phyloP scores from a whole-genome alignment of 495 filamentous ascomycete species.

The Tetracladium marchalianum region DNA sequence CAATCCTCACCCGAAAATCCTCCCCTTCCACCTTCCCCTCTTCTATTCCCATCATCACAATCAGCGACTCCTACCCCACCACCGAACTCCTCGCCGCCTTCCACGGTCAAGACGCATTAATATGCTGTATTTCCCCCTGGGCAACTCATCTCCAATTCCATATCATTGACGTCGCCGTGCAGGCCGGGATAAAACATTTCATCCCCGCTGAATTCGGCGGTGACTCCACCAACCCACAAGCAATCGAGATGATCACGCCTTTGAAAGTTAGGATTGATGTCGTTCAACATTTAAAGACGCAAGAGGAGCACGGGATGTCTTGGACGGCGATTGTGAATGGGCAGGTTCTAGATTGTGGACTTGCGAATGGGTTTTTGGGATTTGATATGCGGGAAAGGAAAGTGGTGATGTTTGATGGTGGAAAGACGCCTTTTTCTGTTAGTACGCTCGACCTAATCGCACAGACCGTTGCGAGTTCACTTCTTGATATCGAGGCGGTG shows the following conservation, averaged over 20 bases:
- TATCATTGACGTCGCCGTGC: slow-evolving; percentile 50
- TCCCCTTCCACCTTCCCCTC: slow-evolving; percentile 33
- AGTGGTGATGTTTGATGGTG: slow-evolving; percentile 32
- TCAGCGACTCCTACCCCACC: slow-evolving; percentile 4
- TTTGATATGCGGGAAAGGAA: slow-evolving; percentile 24
- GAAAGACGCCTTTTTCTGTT: slow-evolving; percentile 26
- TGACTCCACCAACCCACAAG: slow-evolving; percentile 26
- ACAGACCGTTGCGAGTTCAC: slow-evolving; percentile 28
- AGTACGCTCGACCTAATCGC: slow-evolving; percentile 30
- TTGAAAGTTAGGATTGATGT: slow-evolving; percentile 31
- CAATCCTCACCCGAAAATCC: slow-evolving; percentile 39
- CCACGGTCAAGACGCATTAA: slow-evolving; percentile 43
- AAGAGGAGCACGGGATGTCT: slow-evolving; percentile 25
- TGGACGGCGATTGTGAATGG: slow-evolving; percentile 36
- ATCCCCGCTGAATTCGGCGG: slow-evolving; percentile 56
- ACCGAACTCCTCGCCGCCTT: slow-evolving; percentile 38
- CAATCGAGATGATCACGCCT: slow-evolving; percentile 24
- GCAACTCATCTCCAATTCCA: slow-evolving; percentile 31
- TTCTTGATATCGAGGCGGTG: slow-evolving; percentile 33
- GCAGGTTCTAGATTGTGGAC: slow-evolving; percentile 35
- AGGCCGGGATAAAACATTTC: slow-evolving; percentile 47
- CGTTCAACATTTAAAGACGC: slow-evolving; percentile 29
- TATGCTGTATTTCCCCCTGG: slow-evolving; percentile 33
- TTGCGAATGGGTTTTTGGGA: slow-evolving; percentile 24
- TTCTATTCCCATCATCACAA: background rate